Base-by-base conservation (phyloP, 345 rosid genomes). In the Brassica carinata region DNA sequence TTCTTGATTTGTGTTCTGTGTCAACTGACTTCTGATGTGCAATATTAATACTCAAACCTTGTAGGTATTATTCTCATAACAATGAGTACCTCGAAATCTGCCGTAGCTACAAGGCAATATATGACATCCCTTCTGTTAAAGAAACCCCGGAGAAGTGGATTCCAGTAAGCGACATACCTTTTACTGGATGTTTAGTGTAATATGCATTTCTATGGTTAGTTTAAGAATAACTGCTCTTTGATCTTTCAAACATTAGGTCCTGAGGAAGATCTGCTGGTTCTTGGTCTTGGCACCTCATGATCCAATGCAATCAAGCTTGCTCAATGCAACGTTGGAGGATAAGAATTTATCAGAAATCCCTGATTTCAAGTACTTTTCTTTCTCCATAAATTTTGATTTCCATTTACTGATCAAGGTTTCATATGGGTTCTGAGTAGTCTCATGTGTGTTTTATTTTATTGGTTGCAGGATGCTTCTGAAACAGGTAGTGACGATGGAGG, bases 401-500 rank as follows among this genome's bases (percentile, higher is more conserved):
- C 5, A 4, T 10, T 15, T 29, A 33, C 62, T 66, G 13, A 15
- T 29, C 27, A 6, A 0, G 27, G n/a, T 27, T 40, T 71, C 34
- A 43, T 10, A 45, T 40, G 26, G 33, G 34, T 27, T 58, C 27
- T 64, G n/a, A 75, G 45, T 23, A 53, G 6, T 33, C 17, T 31
- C 15, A 5, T 66, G 4, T 59, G 7, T 40, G 51, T 43, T 58
- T 74, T 9, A 30, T 73, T 18, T 48, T 29, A 30, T 31, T 19
- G 30, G 40, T 69, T 36, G 8, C 78, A 92, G 99, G 88, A 73
- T 89, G 88, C 88, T 93, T 45, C 84, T 93, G 77, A 93, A 93
- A 77, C 96, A 93, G 79, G 83, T 96, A 84, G 97, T 96, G 71
- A 94, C 98, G 31, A 91, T 94, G 98, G 99, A 96, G 89, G 98